Base-by-base conservation (phyloP, 2,329 filamentous ascomycete species). In the Aureobasidium leucospermi region DNA sequence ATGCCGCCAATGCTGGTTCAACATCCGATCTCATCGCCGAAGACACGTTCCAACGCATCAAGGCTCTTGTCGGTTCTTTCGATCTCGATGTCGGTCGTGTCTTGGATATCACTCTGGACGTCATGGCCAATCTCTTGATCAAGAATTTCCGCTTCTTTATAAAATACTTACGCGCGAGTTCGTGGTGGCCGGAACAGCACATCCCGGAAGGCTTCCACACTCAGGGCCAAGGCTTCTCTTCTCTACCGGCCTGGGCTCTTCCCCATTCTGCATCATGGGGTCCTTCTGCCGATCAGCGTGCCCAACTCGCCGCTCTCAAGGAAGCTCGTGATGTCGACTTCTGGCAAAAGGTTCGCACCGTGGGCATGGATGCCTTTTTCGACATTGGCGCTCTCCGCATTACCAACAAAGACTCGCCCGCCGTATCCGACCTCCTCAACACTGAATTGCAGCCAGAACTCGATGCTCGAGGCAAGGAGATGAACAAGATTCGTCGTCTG, bases 71-170 rank as follows among this genome's bases (percentile, higher is more conserved):
- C 65, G 94, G 94, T 60, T 94, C 94, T 7, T 99, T 99, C 69
- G 93, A 99, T 73, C 81, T 99, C 63, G 94, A 99, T 71, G 94
- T 96, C 39, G 95, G 94, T 51, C 85, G 95, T 68, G 93, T 95
- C 4, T 81, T 99, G 10, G 94, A 99, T 71, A 90, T 97, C 23
- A 95, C 91, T 0, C 81, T 99, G 16, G 94, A 99, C 70, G 91
- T 97, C 34, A 96, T 96, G 69, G 94, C 94, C 1, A 90, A 92
- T 11, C 87, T 96, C 0, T 82, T 99, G 56, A 89, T 99, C 67
- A 95, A 95, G 69, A 90, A 96, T 65, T 91, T 87, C 70, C 85
- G 88, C 34, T 99, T 97, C 75, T 97, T 96, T 68, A 87, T 97
- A 70, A 96, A 96, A 71, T 86, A 97, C 49, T 79, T 99, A 28